Evolutionary conservation across 805 yeast genomes (phyloP), one percentile per base, ranked within the genome.

Genomic region (Peterozyma xylosa): DNA sequence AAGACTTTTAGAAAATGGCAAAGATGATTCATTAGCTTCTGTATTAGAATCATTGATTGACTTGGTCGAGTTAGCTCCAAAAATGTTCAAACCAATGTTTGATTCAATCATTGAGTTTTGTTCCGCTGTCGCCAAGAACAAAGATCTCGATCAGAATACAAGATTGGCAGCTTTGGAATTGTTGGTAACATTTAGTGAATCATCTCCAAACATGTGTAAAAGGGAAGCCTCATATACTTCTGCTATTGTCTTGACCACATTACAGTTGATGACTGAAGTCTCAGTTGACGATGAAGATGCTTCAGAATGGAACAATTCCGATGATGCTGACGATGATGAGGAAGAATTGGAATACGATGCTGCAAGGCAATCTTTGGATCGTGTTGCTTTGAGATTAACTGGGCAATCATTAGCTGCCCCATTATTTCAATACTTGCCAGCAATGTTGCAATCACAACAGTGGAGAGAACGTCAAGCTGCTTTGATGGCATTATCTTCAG

Each of bases 391-490:
- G 52, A 82, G 77, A 57, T 71, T 93, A 42, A 89, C 86, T 34
- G 98, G 97, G 39, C 82, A 80, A 56, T 73, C 82, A 13, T 71
- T 93, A 48, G 95, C 95, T 11, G 83, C 81, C 15, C 95, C 96
- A 14, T 69, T 93, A 45, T 93, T 93, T 68, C 86, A 84, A 58
- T 84, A 78, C 59, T 71, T 93, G 46, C 96, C 96, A 15, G 78
- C 76, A 45, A 86, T 93, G 96, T 64, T 87, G 16, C 68, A 68
- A 44, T 82, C 95, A 1, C 59, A 68, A 30, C 76, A 78, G 48
- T 93, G 99, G 99, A 82, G 95, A 61, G 95, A 89, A 60, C 82
- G 96, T 49, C 96, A 90, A 60, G 99, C 96, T 18, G 96, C 97
- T 2, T 67, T 93, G 45, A 93, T 93, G 98, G 97, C 97, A 0